A percentile compares a stretch with the other conserved stretches of the same genome.
Evolutionary conservation across 148 eudicot genomes (phyloP).

Genomic region (Rhododendron williamsianum): DNA sequence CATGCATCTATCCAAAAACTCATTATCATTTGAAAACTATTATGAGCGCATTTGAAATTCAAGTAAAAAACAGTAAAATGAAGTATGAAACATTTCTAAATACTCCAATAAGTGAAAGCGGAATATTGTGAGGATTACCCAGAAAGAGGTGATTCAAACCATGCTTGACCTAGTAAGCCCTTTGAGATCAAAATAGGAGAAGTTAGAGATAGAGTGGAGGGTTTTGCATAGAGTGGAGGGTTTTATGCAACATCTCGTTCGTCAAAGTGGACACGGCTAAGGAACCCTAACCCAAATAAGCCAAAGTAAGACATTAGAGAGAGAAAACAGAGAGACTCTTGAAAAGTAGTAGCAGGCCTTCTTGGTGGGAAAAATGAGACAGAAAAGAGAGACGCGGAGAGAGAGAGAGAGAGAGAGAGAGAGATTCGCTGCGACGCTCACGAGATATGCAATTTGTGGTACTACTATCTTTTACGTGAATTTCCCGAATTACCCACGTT

Average conservation of each 20-base stretch:
- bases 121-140: conserved; percentile 20
- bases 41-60: background rate
- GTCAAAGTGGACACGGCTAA: conserved; percentile 18
- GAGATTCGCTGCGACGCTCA: background rate
- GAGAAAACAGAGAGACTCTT: background rate
- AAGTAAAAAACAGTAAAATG: background rate
- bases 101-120: background rate
- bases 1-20: background rate
- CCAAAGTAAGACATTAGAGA: background rate
- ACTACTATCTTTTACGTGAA: background rate
- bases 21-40: background rate
- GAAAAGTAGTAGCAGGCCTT: background rate
- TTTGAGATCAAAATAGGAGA: conserved; percentile 20
- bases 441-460: background rate
- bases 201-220: background rate
- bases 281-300: conserved; percentile 40
- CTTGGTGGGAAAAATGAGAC: background rate
- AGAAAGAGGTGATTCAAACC: conserved; percentile 23
- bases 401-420: conserved; percentile 14
- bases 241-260: conserved; percentile 16
- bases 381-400: conserved; percentile 1
- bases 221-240: background rate
- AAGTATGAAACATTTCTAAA: background rate
- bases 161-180: conserved; percentile 31
- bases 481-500: background rate